Percentiles rank a stretch among this genome's conserved stretches.
These are phyloP conservation scores for Extremus antarcticus DNA, from an alignment of 495 filamentous ascomycete genomes.

Conservation along the genomic window DNA sequence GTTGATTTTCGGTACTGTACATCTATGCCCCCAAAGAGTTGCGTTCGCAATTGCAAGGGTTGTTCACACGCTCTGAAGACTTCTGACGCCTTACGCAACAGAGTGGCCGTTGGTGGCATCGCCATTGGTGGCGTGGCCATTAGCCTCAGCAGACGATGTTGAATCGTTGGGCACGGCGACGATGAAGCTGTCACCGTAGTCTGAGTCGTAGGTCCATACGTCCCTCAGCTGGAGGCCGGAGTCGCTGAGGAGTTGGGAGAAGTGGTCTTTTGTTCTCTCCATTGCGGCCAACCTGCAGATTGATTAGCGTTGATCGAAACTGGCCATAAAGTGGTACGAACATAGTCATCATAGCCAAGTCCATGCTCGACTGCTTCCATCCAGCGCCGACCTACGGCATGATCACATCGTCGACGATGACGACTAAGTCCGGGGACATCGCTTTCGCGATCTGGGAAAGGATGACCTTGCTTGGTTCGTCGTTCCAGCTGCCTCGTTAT, in stretches of 20 bases:
- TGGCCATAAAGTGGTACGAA: no score
- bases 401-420: slow-evolving; percentile 3
- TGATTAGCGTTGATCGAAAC: no score
- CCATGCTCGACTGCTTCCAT: slow-evolving; percentile 2
- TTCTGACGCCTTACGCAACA: no score
- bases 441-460: neutral
- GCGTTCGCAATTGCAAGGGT: no score
- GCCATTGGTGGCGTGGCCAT: no score
- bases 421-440: neutral
- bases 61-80: no score
- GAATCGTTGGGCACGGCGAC: neutral
- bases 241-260: neutral
- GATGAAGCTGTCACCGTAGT: slow-evolving; percentile 1
- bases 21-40: no score
- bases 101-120: neutral
- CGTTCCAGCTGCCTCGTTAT: neutral
- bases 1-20: no score
- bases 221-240: neutral
- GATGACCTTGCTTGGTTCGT: slow-evolving; percentile 2
- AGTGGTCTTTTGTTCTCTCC: neutral
- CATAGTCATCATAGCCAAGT: slow-evolving; percentile 3
- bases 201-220: neutral
- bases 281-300: neutral
- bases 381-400: slow-evolving; percentile 1
- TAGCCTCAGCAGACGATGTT: no score